Percentiles rank a stretch among this genome's conserved stretches.
phyloP scores from a whole-genome alignment of 352 stramenopile species.

The Globisporangium sylvaticum region DNA sequence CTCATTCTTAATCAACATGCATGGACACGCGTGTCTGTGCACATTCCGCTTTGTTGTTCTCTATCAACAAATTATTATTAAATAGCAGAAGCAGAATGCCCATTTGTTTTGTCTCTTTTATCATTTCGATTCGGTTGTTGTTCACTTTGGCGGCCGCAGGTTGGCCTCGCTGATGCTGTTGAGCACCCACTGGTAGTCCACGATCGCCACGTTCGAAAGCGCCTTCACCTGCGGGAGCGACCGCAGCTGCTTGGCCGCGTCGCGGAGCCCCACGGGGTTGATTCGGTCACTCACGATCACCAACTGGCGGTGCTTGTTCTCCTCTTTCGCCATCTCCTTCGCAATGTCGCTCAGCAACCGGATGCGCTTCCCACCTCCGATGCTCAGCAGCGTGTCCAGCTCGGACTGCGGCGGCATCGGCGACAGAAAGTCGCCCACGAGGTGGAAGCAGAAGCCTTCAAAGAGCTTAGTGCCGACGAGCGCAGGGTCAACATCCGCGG shows the following conservation, averaged over 20 bases:
- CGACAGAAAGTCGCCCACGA: constrained; percentile 72
- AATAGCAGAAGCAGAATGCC: constrained; percentile 6
- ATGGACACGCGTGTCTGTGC: background rate
- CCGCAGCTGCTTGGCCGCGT: constrained; percentile 36
- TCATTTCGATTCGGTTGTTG: background rate
- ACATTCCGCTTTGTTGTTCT: background rate
- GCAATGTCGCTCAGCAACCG: constrained; percentile 49
- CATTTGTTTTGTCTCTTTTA: background rate
- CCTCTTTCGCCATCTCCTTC: constrained; percentile 43
- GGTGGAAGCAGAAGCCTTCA: constrained; percentile 58
- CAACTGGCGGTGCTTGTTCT: constrained; percentile 43
- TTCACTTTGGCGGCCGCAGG: constrained; percentile 32
- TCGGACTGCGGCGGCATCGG: constrained; percentile 69
- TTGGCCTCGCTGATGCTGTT: constrained; percentile 84
- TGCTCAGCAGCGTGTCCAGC: constrained; percentile 61
- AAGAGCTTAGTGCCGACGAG: constrained; percentile 70
- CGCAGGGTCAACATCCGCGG: constrained; percentile 16
- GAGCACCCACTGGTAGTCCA: constrained; percentile 86
- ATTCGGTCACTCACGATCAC: constrained; percentile 78
- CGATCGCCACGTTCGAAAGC: constrained; percentile 39
- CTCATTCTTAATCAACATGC: background rate
- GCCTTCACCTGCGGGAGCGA: constrained; percentile 35
- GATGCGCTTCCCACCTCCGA: constrained; percentile 59
- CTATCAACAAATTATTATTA: constrained; percentile 15
- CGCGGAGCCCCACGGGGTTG: constrained; percentile 50